These are phyloP conservation scores for Eutrema yunnanense DNA, from an alignment of 345 rosid genomes.

Conservation along the genomic window DNA sequence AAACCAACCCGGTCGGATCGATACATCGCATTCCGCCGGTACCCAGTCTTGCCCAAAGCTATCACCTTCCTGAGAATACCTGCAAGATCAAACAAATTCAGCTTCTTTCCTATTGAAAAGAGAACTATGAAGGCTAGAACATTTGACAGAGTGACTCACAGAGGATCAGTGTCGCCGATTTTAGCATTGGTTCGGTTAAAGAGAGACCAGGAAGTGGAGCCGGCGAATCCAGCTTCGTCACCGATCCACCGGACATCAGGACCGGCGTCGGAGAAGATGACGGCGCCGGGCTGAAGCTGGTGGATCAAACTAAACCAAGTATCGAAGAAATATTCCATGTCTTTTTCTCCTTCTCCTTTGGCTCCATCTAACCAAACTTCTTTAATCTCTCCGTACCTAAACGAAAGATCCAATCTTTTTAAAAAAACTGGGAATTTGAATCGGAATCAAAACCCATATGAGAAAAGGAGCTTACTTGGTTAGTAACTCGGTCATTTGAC, in stretches of 20 bases:
- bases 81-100: slow-evolving; percentile 16
- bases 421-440: background rate
- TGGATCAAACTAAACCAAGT: slow-evolving; percentile 75
- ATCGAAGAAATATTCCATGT: slow-evolving; percentile 72
- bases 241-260: slow-evolving; percentile 84
- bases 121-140: background rate
- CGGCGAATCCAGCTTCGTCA: slow-evolving; percentile 68
- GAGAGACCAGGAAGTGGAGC: slow-evolving; percentile 79
- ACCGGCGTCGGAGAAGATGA: slow-evolving; percentile 81
- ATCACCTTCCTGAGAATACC: slow-evolving; percentile 63
- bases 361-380: slow-evolving; percentile 88
- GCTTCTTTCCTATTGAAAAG: background rate
- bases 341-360: slow-evolving; percentile 66
- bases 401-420: background rate
- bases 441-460: background rate
- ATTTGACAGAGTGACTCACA: slow-evolving; percentile 35
- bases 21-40: slow-evolving; percentile 90
- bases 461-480: slow-evolving; percentile 45
- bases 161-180: slow-evolving; percentile 58
- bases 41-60: slow-evolving; percentile 72
- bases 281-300: slow-evolving; percentile 70
- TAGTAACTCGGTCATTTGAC: slow-evolving; percentile 82
- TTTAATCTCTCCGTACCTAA: slow-evolving; percentile 79
- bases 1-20: slow-evolving; percentile 90
- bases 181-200: slow-evolving; percentile 54